These are phyloP conservation scores for Trichosphaerium sp. DNA, from an alignment of 78 protist species.

Conservation along the genomic window DNA sequence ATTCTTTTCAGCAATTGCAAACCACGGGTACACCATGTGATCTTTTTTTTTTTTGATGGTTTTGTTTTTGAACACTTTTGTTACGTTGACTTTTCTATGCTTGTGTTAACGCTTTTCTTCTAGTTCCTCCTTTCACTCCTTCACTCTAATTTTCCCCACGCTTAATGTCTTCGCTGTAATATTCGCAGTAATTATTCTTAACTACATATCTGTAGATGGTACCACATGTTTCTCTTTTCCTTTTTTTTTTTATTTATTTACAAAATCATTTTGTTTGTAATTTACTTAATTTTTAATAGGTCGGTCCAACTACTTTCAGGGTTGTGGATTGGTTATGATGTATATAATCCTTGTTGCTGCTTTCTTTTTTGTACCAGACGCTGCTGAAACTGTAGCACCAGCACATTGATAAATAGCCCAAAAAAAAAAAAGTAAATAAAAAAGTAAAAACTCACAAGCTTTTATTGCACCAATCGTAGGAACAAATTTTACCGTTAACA, in stretches of 20 bases:
- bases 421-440: no score
- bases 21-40: constrained; percentile 9
- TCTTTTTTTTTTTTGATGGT: no score
- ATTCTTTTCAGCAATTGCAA: constrained; percentile 17
- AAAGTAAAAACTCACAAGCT: no score
- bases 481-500: no score
- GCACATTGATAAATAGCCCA: no score
- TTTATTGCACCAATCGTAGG: no score
- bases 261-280: no score
- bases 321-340: constrained; percentile 32
- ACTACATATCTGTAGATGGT: constrained; percentile 38
- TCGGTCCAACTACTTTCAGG: constrained; percentile 67
- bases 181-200: constrained; percentile 43
- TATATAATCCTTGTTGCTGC: constrained; percentile 42
- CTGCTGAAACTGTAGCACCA: no score
- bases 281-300: no score
- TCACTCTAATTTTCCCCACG: constrained; percentile 46
- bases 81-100: background rate
- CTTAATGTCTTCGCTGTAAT: constrained; percentile 54
- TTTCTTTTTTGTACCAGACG: constrained; percentile 36
- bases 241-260: no score
- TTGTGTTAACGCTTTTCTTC: background rate
- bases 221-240: no score
- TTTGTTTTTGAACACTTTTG: background rate
- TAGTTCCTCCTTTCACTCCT: background rate